Evolutionary conservation across 164 flowering plant genomes (phyloP).

Genomic region (Euptelea pleiosperma): DNA sequence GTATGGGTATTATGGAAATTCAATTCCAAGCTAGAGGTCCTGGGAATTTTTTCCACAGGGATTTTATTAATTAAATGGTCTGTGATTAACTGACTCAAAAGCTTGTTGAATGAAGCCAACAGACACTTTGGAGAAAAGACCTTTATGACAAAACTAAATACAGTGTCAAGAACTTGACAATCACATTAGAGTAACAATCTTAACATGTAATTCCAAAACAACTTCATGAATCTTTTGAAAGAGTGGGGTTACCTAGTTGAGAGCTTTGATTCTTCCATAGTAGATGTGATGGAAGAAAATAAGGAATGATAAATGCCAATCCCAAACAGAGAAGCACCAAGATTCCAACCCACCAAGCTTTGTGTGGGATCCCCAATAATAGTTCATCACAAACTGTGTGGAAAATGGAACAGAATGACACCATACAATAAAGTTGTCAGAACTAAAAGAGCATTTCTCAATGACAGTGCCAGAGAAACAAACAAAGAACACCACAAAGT

Average conservation of each 20-base stretch:
- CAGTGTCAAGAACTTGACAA: no score
- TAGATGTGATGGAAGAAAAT: conserved; percentile 55
- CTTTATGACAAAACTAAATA: no score
- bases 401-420: background rate
- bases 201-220: no score
- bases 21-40: no score
- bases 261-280: conserved; percentile 29
- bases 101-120: no score
- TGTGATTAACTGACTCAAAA: no score
- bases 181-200: no score
- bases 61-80: no score
- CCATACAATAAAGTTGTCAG: background rate
- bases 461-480: background rate
- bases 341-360: conserved; percentile 75
- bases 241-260: background rate
- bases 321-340: conserved; percentile 61
- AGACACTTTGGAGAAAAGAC: no score
- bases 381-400: conserved; percentile 87
- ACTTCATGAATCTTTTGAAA: conserved; percentile 7
- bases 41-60: no score
- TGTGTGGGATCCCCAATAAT: conserved; percentile 63
- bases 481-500: no score
- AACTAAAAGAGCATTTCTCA: background rate
- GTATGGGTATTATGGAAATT: no score
- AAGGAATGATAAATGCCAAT: conserved; percentile 54